Evolutionary conservation across 2,329 filamentous ascomycete species (phyloP).

Genomic region (Magnaporthales sp.): DNA sequence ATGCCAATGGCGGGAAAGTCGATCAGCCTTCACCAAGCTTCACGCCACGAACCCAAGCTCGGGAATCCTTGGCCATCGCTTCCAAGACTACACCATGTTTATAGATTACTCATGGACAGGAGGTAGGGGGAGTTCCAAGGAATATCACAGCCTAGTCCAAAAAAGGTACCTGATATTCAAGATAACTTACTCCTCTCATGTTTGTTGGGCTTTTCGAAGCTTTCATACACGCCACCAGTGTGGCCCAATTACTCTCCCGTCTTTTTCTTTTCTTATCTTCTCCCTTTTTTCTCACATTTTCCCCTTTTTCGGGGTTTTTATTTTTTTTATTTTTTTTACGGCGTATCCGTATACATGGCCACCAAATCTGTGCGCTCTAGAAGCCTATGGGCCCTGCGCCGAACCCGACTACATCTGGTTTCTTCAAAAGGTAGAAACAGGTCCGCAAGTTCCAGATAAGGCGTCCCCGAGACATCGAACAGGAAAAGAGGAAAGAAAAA

Average conservation of each 20-base stretch:
- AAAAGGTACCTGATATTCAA: not conserved
- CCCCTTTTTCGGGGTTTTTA: not conserved
- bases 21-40: not conserved
- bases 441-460: not conserved
- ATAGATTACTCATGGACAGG: not conserved
- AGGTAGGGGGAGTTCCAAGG: not conserved
- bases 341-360: too few species aligned
- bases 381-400: not conserved
- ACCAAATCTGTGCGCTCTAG: not conserved
- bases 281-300: not conserved
- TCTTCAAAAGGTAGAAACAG: not conserved
- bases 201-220: not conserved
- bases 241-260: not conserved
- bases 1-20: not conserved
- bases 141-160: not conserved
- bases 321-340: too few species aligned
- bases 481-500: not conserved
- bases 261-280: not conserved
- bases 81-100: not conserved
- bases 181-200: not conserved
- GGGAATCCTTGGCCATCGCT: too few species aligned
- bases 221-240: not conserved
- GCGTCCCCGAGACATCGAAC: not conserved
- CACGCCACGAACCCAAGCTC: not conserved
- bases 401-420: too few species aligned